A percentile compares a stretch with the other conserved stretches of the same genome.
Evolutionary conservation across 352 stramenopile species (phyloP).

Genomic region (Phytopythium chamaehyphon): DNA sequence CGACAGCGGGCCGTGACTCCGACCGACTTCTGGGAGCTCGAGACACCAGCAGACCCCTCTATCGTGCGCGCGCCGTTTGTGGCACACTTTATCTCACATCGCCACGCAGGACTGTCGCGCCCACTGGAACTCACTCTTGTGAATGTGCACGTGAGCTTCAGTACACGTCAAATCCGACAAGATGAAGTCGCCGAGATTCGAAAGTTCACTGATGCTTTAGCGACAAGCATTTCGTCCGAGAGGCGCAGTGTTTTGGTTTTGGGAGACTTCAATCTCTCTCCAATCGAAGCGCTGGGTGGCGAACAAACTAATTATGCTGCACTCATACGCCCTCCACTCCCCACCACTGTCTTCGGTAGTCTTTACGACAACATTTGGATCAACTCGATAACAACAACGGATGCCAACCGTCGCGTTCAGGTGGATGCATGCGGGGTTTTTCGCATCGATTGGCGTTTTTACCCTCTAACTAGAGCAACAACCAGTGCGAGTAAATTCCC

Average conservation of each 20-base stretch:
- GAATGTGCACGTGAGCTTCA: constrained; percentile 53
- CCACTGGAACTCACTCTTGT: constrained; percentile 36
- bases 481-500: not conserved
- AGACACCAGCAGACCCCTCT: constrained; percentile 7
- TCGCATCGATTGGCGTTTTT: constrained; percentile 60
- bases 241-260: constrained; percentile 39
- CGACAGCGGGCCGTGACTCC: constrained; percentile 22
- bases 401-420: not conserved
- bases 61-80: constrained; percentile 43
- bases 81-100: constrained; percentile 26
- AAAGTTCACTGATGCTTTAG: constrained; percentile 19
- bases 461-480: constrained; percentile 24
- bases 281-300: constrained; percentile 32
- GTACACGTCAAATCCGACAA: constrained; percentile 17
- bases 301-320: constrained; percentile 20
- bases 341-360: constrained; percentile 51
- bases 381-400: constrained; percentile 12
- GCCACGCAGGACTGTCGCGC: constrained; percentile 6
- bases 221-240: constrained; percentile 2
- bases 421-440: constrained; percentile 29
- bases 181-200: constrained; percentile 36
- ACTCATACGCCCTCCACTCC: constrained; percentile 42
- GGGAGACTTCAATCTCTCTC: constrained; percentile 65
- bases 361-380: constrained; percentile 76
- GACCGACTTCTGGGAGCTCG: constrained; percentile 21